phyloP scores from a whole-genome alignment of 225 moss, liverwort and hornwort species.

The Bryum argenteum region DNA sequence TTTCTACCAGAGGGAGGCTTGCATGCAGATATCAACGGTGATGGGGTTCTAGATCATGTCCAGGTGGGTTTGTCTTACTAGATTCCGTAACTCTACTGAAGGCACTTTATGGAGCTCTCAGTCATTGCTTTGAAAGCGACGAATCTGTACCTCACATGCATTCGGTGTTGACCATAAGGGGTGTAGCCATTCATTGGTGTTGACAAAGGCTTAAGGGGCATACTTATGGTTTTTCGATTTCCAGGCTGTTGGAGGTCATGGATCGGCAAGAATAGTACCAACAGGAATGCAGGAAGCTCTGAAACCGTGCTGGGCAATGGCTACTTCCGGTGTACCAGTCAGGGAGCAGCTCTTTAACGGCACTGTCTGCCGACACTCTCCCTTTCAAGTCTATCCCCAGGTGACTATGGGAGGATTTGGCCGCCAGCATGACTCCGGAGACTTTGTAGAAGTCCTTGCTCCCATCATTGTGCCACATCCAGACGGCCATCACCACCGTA shows the following conservation, averaged over 20 bases:
- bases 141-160: constrained; percentile 4
- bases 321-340: constrained; percentile 92
- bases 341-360: constrained; percentile 88
- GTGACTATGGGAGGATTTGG: constrained; percentile 66
- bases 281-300: constrained; percentile 83
- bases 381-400: constrained; percentile 66
- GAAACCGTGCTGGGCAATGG: constrained; percentile 95
- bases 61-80: constrained; percentile 57
- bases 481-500: constrained; percentile 77
- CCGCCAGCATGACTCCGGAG: constrained; percentile 58
- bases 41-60: constrained; percentile 96
- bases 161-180: constrained; percentile 17
- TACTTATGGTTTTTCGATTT: constrained; percentile 14
- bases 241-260: constrained; percentile 90
- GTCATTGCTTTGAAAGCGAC: constrained; percentile 3
- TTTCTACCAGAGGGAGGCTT: constrained; percentile 77
- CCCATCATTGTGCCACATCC: constrained; percentile 72
- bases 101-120: constrained; percentile 9
- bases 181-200: constrained; percentile 1
- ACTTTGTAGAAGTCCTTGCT: constrained; percentile 77
- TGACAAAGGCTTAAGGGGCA: constrained; percentile 7
- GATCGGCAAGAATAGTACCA: constrained; percentile 74
- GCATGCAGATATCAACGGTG: constrained; percentile 95
- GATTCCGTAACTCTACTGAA: background rate
- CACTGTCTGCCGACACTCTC: constrained; percentile 89